Percentiles rank a stretch among this genome's conserved stretches.
Conservation (phyloP, 768 basidiomycete species). For the Pleurotus salmoneostramineus region DNA sequence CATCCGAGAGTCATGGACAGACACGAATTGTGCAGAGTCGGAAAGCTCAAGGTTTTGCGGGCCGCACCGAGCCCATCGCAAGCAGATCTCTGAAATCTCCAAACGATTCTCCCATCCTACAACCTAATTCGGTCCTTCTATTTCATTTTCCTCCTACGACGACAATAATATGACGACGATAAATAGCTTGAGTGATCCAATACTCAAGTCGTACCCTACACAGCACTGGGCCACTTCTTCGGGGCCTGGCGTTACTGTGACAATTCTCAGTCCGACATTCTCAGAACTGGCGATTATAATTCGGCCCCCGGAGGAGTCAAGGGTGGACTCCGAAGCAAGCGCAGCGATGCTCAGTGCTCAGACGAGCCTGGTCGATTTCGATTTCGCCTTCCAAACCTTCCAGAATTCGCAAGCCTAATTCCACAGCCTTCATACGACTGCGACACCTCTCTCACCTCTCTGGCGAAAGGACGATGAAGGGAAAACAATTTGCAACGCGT, state of each 20-base stretch:
- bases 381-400: slow-evolving; percentile 13
- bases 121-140: slow-evolving; percentile 81
- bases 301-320: slow-evolving; percentile 58
- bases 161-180: too few relatives aligned
- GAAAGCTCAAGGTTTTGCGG: too few relatives aligned
- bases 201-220: slow-evolving; percentile 38
- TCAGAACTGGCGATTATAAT: slow-evolving; percentile 28
- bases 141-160: slow-evolving; percentile 67
- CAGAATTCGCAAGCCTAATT: slow-evolving; percentile 64
- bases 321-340: slow-evolving; percentile 73
- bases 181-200: slow-evolving; percentile 55
- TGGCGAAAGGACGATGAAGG: slow-evolving; percentile 93
- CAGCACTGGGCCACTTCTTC: slow-evolving; percentile 45
- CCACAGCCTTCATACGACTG: slow-evolving; percentile 87
- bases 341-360: slow-evolving; percentile 59
- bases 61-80: slow-evolving; percentile 14
- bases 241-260: slow-evolving; percentile 64
- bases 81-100: slow-evolving; percentile 61
- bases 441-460: slow-evolving; percentile 81
- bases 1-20: too few relatives aligned
- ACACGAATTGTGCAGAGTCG: too few relatives aligned
- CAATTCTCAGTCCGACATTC: slow-evolving; percentile 44
- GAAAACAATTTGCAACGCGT: slow-evolving; percentile 90
- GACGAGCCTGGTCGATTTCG: slow-evolving; percentile 67
- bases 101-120: slow-evolving; percentile 63